phyloP scores from a whole-genome alignment of 2,329 filamentous ascomycete genomes.

The Blastomyces gilchristii region DNA sequence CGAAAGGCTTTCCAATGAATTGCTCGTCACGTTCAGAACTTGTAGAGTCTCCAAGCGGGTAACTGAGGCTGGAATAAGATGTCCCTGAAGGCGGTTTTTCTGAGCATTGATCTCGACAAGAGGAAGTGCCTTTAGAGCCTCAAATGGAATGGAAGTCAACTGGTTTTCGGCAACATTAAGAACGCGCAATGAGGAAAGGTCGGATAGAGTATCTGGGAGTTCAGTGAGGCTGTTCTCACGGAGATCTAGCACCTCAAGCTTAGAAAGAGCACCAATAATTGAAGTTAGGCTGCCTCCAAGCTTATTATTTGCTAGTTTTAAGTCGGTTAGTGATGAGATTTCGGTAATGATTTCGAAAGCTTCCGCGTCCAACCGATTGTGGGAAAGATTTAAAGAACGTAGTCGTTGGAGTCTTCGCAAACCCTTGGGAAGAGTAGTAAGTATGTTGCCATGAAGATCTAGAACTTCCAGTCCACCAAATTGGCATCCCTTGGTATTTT shows the following conservation, averaged over 20 bases:
- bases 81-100: slow-evolving; percentile 67
- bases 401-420: slow-evolving; percentile 62
- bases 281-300: slow-evolving; percentile 58
- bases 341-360: slow-evolving; percentile 64
- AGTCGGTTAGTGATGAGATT: slow-evolving; percentile 60
- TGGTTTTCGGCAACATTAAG: slow-evolving; percentile 74
- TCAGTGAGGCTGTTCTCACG: slow-evolving; percentile 67
- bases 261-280: slow-evolving; percentile 52
- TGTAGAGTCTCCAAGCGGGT: slow-evolving; percentile 55
- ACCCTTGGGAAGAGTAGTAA: slow-evolving; percentile 63
- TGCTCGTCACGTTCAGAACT: slow-evolving; percentile 65
- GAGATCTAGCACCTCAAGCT: slow-evolving; percentile 71
- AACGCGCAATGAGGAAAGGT: slow-evolving; percentile 58
- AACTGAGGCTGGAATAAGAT: slow-evolving; percentile 56
- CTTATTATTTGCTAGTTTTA: slow-evolving; percentile 71
- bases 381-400: slow-evolving; percentile 72
- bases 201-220: slow-evolving; percentile 57
- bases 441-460: slow-evolving; percentile 75
- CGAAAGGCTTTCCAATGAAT: slow-evolving; percentile 52
- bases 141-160: slow-evolving; percentile 60
- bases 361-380: slow-evolving; percentile 67
- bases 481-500: slow-evolving; percentile 59
- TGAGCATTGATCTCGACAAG: slow-evolving; percentile 62
- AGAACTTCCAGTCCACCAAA: slow-evolving; percentile 73
- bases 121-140: slow-evolving; percentile 55